phyloP scores from a whole-genome alignment of 257 asterid genomes.

The Gentiana dahurica region DNA sequence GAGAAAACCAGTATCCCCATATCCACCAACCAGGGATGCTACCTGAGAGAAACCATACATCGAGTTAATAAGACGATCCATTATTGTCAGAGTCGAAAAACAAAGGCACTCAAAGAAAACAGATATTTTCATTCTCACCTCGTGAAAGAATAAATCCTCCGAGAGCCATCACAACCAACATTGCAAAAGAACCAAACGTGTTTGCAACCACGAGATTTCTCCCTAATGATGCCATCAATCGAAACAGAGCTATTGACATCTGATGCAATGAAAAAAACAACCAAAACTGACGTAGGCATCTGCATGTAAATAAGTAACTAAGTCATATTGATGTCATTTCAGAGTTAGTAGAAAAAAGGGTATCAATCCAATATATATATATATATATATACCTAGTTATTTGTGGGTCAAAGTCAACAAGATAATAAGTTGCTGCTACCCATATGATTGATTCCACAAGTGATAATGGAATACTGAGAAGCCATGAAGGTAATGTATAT shows the following conservation, averaged over 20 bases:
- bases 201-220: conserved; percentile 90
- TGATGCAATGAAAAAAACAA: conserved; percentile 81
- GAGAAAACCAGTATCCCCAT: conserved; percentile 98
- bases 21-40: conserved; percentile 95
- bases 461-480: conserved; percentile 69
- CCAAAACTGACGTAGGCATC: conserved; percentile 67
- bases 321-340: not conserved
- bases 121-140: conserved; percentile 34
- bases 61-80: not conserved
- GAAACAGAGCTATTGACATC: conserved; percentile 80
- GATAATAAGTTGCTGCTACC: conserved; percentile 83
- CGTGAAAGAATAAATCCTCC: conserved; percentile 93
- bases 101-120: not conserved
- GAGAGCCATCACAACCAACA: conserved; percentile 88
- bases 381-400: conserved; percentile 40
- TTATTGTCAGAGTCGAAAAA: not conserved
- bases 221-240: conserved; percentile 89
- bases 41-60: conserved; percentile 30
- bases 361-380: not conserved
- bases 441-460: conserved; percentile 69
- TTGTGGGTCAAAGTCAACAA: conserved; percentile 85
- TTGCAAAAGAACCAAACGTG: conserved; percentile 93
- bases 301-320: conserved; percentile 19
- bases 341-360: not conserved
- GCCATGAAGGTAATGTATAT: conserved; percentile 84